phyloP scores from a whole-genome alignment of 805 yeast species.

The Lipomyces spencermartinsiae region DNA sequence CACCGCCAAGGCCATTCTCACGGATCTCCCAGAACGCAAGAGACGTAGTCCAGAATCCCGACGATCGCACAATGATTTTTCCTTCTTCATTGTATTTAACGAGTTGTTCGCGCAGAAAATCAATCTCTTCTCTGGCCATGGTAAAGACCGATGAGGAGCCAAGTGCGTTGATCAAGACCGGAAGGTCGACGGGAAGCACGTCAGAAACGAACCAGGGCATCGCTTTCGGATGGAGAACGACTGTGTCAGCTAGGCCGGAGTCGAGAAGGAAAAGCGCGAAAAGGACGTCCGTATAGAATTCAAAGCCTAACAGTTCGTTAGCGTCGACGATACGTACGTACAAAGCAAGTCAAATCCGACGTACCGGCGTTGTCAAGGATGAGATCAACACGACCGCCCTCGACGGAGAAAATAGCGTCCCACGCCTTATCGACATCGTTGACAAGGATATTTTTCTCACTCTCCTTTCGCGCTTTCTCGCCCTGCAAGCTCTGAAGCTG shows the following conservation, averaged over 20 bases:
- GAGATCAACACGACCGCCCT: slow-evolving; percentile 40
- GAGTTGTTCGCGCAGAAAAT: slow-evolving; percentile 56
- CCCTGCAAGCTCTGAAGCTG: slow-evolving; percentile 93
- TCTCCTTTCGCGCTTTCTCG: slow-evolving; percentile 69
- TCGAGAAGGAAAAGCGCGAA: slow-evolving; percentile 72
- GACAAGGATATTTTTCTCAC: slow-evolving; percentile 38
- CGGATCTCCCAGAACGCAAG: slow-evolving; percentile 75
- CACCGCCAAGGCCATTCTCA: slow-evolving; percentile 60
- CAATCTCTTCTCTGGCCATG: slow-evolving; percentile 53
- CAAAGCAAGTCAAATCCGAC: neutral
- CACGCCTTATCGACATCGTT: slow-evolving; percentile 39
- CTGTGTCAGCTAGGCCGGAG: slow-evolving; percentile 63
- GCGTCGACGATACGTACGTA: slow-evolving; percentile 47
- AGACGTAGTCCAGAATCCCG: slow-evolving; percentile 87
- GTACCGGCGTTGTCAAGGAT: slow-evolving; percentile 56
- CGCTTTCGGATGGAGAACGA: slow-evolving; percentile 80
- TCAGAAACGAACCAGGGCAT: slow-evolving; percentile 99
- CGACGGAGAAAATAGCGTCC: slow-evolving; percentile 23
- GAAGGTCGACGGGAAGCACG: slow-evolving; percentile 82
- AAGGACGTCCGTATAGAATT: slow-evolving; percentile 83
- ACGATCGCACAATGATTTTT: slow-evolving; percentile 58
- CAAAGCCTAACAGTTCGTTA: slow-evolving; percentile 91
- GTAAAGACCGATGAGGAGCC: slow-evolving; percentile 54
- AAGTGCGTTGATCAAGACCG: slow-evolving; percentile 38
- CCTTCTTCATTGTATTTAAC: slow-evolving; percentile 55